Percentiles rank a stretch among this genome's conserved stretches.
phyloP scores from a whole-genome alignment of 805 yeast species.

The Lachancea nothofagi region DNA sequence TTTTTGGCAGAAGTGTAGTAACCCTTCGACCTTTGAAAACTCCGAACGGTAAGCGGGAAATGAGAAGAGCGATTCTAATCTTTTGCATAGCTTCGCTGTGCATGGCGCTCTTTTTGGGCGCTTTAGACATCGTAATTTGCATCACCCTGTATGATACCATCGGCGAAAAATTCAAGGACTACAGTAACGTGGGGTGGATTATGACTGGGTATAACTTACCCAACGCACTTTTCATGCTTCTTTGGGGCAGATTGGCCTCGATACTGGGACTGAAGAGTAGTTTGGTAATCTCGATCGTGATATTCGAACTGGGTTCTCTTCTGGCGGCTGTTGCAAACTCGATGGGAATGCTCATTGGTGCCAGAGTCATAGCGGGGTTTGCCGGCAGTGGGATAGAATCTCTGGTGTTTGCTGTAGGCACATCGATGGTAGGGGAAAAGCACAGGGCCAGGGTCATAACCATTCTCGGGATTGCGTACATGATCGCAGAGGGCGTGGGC shows the following conservation, averaged over 20 bases:
- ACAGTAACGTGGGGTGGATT: conserved; percentile 54
- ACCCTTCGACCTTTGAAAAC: too few species aligned
- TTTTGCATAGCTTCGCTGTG: conserved; percentile 17
- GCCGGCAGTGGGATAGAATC: conserved; percentile 71
- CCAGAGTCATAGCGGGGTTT: conserved; percentile 62
- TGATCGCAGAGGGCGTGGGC: conserved; percentile 50
- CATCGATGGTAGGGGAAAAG: conserved; percentile 29
- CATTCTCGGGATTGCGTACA: conserved; percentile 32
- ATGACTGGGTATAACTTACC: conserved; percentile 51
- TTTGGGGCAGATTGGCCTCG: conserved; percentile 55
- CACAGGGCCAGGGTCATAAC: conserved; percentile 25
- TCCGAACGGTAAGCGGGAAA: too few species aligned
- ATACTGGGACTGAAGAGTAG: conserved; percentile 53
- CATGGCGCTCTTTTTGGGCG: conserved; percentile 32
- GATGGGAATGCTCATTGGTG: conserved; percentile 62
- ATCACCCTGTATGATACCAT: conserved; percentile 47
- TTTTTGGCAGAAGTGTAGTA: too few species aligned
- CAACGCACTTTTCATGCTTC: conserved; percentile 45
- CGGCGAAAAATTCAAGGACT: conserved; percentile 44
- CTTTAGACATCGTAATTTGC: conserved; percentile 56
- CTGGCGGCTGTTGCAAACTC: conserved; percentile 48
- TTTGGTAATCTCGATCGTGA: conserved; percentile 41
- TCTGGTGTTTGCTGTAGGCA: conserved; percentile 48
- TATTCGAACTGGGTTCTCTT: conserved; percentile 61
- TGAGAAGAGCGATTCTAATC: not conserved